These are phyloP conservation scores for Incumbomyces delicatus DNA, from an alignment of 2,329 filamentous ascomycete species.

Conservation along the genomic window DNA sequence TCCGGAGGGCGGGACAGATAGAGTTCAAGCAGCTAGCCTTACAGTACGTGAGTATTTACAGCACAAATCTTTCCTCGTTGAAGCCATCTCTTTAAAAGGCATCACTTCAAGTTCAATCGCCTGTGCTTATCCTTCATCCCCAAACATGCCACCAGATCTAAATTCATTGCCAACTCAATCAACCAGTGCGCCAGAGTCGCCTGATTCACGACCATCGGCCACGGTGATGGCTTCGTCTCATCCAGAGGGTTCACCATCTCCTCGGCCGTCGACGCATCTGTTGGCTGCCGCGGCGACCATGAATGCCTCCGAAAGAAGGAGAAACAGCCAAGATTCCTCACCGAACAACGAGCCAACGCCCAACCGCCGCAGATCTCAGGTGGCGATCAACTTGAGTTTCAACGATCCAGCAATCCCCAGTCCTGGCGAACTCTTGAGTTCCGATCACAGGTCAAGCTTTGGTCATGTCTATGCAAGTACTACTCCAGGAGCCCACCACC, in stretches of 20 bases:
- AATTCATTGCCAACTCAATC: constrained; percentile 61
- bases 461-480: constrained; percentile 30
- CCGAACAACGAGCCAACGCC: constrained; percentile 23
- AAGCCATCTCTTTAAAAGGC: too few relatives aligned
- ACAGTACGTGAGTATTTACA: too few relatives aligned
- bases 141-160: constrained; percentile 47
- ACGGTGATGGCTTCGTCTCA: constrained; percentile 18
- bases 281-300: constrained; percentile 67
- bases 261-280: constrained; percentile 55
- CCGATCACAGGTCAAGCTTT: constrained; percentile 29
- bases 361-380: constrained; percentile 35
- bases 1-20: too few relatives aligned
- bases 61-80: too few relatives aligned
- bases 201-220: constrained; percentile 27
- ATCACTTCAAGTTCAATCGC: too few relatives aligned
- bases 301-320: constrained; percentile 52
- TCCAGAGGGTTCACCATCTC: constrained; percentile 18
- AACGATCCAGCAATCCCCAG: constrained; percentile 29
- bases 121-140: too few relatives aligned
- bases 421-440: constrained; percentile 28
- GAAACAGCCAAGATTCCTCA: constrained; percentile 28
- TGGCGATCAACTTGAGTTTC: constrained; percentile 30
- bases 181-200: constrained; percentile 39
- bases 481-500: constrained; percentile 35
- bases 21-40: too few relatives aligned